Conservation (phyloP, 2,329 filamentous ascomycete genomes). For the Alternaria triticimaculans region DNA sequence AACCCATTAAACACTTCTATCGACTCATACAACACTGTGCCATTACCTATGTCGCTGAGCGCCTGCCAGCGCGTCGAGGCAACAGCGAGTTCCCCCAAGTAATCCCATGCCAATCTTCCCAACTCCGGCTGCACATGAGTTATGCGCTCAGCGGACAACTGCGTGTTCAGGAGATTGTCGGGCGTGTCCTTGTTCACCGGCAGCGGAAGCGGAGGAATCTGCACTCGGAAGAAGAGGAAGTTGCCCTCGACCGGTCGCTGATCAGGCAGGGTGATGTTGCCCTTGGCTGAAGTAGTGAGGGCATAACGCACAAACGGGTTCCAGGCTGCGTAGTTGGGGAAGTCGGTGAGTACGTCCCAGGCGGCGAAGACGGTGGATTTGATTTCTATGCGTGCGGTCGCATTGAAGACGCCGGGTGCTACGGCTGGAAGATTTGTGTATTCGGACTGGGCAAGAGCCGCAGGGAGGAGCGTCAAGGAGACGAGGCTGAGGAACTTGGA, state of each 20-base stretch:
- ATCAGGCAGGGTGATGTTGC: constrained; percentile 26
- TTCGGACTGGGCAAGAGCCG: constrained; percentile 8
- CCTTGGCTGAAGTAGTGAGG: constrained; percentile 23
- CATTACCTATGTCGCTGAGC: constrained; percentile 30
- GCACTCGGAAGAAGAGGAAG: constrained; percentile 32
- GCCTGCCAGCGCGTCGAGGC: constrained; percentile 38
- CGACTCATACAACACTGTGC: constrained; percentile 39
- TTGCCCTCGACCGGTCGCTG: constrained; percentile 35
- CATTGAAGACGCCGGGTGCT: constrained; percentile 37
- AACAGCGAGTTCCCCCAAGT: constrained; percentile 14
- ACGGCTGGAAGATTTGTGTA: constrained; percentile 37
- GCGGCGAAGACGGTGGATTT: constrained; percentile 25
- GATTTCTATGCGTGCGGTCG: constrained; percentile 35
- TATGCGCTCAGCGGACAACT: constrained; percentile 36
- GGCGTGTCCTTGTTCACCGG: constrained; percentile 35
- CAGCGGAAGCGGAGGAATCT: constrained; percentile 39
- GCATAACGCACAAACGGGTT: constrained; percentile 43
- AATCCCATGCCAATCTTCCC: constrained; percentile 37
- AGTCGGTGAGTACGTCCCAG: constrained; percentile 39
- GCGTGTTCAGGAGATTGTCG: constrained; percentile 32
- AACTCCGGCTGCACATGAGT: constrained; percentile 35
- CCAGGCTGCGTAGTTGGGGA: constrained; percentile 37
- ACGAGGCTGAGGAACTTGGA: background rate
- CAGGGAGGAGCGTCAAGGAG: constrained; percentile 3
- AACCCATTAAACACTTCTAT: constrained; percentile 36